Evolutionary conservation across 2,329 filamentous ascomycete species (phyloP).

Genomic region (Karstenula rhodostoma): DNA sequence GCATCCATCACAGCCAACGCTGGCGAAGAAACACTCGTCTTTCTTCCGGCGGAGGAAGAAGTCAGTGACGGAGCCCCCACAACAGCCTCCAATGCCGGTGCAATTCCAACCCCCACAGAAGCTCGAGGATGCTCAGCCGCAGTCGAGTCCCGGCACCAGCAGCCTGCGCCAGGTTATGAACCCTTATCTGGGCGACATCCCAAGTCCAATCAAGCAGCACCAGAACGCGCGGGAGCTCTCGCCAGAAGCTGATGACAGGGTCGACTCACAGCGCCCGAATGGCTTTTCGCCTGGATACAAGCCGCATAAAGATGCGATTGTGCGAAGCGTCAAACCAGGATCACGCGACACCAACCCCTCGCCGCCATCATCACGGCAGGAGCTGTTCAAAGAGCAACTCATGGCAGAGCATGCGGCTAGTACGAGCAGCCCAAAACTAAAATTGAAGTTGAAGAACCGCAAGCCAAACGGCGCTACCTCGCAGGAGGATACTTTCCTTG

Average conservation of each 20-base stretch:
- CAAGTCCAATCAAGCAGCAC: conserved; percentile 32
- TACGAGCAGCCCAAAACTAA: conserved; percentile 47
- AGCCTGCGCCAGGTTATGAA: conserved; percentile 88
- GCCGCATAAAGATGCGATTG: conserved; percentile 74
- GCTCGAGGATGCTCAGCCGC: conserved; percentile 40
- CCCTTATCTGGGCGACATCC: conserved; percentile 69
- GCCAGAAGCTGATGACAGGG: conserved; percentile 31
- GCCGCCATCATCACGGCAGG: conserved; percentile 23
- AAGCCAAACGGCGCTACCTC: conserved; percentile 29
- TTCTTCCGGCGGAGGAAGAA: conserved; percentile 96
- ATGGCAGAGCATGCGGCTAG: conserved; percentile 31
- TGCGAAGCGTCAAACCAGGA: conserved; percentile 67
- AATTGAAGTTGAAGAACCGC: conserved; percentile 52
- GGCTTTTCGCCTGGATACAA: conserved; percentile 81
- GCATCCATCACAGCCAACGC: conserved; percentile 39
- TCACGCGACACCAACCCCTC: conserved; percentile 44
- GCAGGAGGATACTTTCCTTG: conserved; percentile 59
- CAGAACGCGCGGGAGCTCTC: conserved; percentile 41
- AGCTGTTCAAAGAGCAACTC: conserved; percentile 30
- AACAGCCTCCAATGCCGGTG: conserved; percentile 65
- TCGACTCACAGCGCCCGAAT: conserved; percentile 54
- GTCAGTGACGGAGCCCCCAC: conserved; percentile 74
- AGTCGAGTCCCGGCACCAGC: conserved; percentile 66
- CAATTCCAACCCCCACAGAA: conserved; percentile 47
- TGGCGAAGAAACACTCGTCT: conserved; percentile 91